Conservation (phyloP, 108 stramenopile species). For the Nannochloropsis gaditana region DNA sequence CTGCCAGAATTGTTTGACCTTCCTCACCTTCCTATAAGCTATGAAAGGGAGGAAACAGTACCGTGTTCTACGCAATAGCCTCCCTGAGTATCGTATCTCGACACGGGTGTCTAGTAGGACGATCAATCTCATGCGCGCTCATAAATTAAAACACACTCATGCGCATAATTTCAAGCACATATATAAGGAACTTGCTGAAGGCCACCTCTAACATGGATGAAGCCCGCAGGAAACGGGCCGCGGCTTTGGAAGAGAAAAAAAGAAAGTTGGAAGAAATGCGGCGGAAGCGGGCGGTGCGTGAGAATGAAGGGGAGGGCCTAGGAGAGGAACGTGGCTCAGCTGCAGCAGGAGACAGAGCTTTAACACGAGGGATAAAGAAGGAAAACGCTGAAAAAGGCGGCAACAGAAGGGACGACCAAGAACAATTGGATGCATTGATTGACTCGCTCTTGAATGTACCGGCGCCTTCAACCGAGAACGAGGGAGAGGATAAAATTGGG, state of each 20-base stretch:
- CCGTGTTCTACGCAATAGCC: no score
- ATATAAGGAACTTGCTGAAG: no score
- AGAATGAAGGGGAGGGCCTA: not conserved
- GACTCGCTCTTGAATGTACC: not conserved
- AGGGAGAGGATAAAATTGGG: not conserved
- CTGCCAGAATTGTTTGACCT: no score
- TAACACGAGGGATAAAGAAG: no score
- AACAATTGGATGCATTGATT: constrained; percentile 10
- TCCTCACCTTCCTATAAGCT: no score
- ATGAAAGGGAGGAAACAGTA: no score
- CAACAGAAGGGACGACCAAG: not conserved
- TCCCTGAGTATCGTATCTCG: no score
- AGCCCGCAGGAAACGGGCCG: not conserved
- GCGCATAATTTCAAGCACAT: not conserved
- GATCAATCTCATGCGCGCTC: no score
- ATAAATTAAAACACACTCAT: not conserved
- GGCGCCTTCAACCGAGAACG: not conserved
- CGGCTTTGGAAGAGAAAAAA: constrained; percentile 17
- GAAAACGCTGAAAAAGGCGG: not conserved
- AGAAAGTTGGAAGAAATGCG: not conserved
- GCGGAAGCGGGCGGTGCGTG: constrained; percentile 8
- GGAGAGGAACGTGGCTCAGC: no score
- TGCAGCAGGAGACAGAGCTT: no score
- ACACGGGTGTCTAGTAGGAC: no score
- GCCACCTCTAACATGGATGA: not conserved